phyloP scores from a whole-genome alignment of 305 asterid species.

The Petunia hybrid region DNA sequence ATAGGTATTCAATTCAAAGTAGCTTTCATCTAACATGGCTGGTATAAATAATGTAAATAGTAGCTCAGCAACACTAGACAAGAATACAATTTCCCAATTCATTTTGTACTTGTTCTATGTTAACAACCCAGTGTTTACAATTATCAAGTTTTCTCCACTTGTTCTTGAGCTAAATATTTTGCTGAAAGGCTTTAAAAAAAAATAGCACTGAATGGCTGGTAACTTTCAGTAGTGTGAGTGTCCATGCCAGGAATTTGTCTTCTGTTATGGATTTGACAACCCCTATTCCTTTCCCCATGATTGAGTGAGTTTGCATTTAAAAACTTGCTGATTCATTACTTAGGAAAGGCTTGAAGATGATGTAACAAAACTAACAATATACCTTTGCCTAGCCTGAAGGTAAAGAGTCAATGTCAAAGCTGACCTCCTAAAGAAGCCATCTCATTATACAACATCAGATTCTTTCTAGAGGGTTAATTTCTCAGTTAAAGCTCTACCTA shows the following conservation, averaged over 20 bases:
- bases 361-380: not conserved
- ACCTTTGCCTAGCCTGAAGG: not conserved
- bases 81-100: not conserved
- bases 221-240: not conserved
- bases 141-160: too few species aligned
- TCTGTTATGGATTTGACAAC: not conserved
- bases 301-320: constrained; percentile 22
- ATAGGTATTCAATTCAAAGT: too few species aligned
- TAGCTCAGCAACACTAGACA: not conserved
- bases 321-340: constrained; percentile 14
- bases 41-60: not conserved
- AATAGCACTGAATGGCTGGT: too few species aligned
- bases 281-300: not conserved
- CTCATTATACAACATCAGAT: not conserved
- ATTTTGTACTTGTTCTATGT: not conserved
- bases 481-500: not conserved
- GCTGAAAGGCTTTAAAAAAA: too few species aligned
- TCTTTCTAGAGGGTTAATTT: not conserved
- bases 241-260: not conserved
- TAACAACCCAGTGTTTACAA: not conserved
- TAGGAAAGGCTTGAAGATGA: not conserved
- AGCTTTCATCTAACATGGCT: too few species aligned
- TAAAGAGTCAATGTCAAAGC: not conserved
- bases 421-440: not conserved
- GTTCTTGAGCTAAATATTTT: too few species aligned